Percentiles rank a stretch among this genome's conserved stretches.
phyloP scores from a whole-genome alignment of 192 early-diverging fungal genomes.

The Chytriomyces hyalinus region DNA sequence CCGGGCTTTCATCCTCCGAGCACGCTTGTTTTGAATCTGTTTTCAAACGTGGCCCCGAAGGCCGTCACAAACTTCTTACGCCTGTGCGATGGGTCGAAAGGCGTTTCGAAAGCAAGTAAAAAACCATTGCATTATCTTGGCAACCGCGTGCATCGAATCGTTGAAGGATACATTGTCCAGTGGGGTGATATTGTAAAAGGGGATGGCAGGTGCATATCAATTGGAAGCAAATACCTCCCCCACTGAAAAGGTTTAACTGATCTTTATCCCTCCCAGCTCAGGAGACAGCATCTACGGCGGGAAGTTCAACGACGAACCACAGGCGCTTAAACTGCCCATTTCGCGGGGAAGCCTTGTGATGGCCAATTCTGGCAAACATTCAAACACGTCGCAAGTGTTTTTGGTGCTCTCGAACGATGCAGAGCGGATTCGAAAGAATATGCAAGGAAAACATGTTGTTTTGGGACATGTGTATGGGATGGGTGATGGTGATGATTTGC shows the following conservation, averaged over 20 bases:
- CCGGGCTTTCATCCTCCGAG: slow-evolving; percentile 58
- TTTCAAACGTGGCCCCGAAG: slow-evolving; percentile 71
- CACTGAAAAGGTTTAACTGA: no score
- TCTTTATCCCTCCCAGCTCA: slow-evolving; percentile 13
- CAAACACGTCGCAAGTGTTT: slow-evolving; percentile 85
- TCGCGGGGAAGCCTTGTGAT: slow-evolving; percentile 67
- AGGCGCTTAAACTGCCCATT: slow-evolving; percentile 63
- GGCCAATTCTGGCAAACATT: slow-evolving; percentile 80
- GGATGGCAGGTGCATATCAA: slow-evolving; percentile 36
- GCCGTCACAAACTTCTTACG: slow-evolving; percentile 71
- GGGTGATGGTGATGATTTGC: not conserved
- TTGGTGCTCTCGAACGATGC: slow-evolving; percentile 65
- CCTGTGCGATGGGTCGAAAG: slow-evolving; percentile 84
- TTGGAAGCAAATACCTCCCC: not conserved
- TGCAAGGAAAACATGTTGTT: slow-evolving; percentile 68
- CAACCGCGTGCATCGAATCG: slow-evolving; percentile 65
- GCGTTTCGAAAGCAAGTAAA: slow-evolving; percentile 64
- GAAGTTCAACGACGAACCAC: slow-evolving; percentile 74
- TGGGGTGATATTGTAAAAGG: slow-evolving; percentile 67
- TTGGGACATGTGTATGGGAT: slow-evolving; percentile 55
- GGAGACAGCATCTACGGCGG: slow-evolving; percentile 84
- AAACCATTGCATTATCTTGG: slow-evolving; percentile 82
- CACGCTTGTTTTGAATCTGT: slow-evolving; percentile 67
- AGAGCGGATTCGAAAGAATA: slow-evolving; percentile 24
- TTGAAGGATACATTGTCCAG: slow-evolving; percentile 85